Base-by-base conservation (phyloP, 2,329 filamentous ascomycete genomes). In the Aspergillus amoenus region DNA sequence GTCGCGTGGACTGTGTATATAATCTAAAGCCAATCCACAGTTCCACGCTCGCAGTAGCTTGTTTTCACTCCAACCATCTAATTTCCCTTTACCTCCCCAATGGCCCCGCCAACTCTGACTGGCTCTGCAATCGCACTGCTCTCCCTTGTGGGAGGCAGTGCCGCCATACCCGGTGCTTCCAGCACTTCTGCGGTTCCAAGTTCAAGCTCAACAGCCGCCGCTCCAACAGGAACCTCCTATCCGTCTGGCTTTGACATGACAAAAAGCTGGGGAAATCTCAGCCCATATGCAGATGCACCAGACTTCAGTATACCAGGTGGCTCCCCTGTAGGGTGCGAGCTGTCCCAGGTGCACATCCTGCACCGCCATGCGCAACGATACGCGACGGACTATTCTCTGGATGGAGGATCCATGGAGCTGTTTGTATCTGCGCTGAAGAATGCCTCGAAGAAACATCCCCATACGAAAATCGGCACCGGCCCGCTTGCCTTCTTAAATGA, bases 341-440 rank as follows among this genome's bases (percentile, higher is more conserved):
- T 84, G 54, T 79, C 81, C 57, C 81, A 84, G 65, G 81, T 75
- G 0, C 81, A 84, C 61, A 71, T 77, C 5, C 73, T 85, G 15
- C 82, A 84, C 64, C 76, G 83, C 27, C 83, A 85, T 66, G 79
- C 80, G 1, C 73, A 84, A 58, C 76, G 82, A 22, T 84, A 82
- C 43, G 80, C 81, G 3, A 81, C 76, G 0, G 46, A 72, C 17
- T 72, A 69, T 57, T 71, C 70, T 27, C 75, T 82, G 58, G 82
- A 85, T 61, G 82, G 79, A 1, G 63, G 60, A 21, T 82, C 81
- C 60, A 77, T 83, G 60, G 73, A 75, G 44, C 64, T 69, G 12
- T 84, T 85, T 59, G 78, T 73, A 1, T 64, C 71, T 13, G 84
- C 84, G 66, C 64, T 84, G 1, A 59, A 63, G 21, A 80, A 81